Evolutionary conservation across 768 basidiomycete species (phyloP).

Genomic region (Thelephora ganbajun): DNA sequence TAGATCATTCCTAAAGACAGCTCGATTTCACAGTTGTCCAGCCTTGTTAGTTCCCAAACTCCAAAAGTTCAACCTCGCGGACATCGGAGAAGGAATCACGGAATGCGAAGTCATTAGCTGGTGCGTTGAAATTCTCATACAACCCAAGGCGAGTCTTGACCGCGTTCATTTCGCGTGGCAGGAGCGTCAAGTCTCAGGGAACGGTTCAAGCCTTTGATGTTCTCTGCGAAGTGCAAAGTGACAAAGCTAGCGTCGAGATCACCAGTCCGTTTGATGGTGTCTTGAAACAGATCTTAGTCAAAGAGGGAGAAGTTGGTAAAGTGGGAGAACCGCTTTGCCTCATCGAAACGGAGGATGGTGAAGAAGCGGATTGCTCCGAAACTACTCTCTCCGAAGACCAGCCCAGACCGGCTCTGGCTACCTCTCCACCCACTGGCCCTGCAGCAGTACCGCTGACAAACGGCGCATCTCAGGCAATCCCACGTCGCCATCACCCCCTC

Average conservation of each 20-base stretch:
- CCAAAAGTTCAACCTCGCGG: slow-evolving; percentile 61
- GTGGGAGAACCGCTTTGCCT: slow-evolving; percentile 67
- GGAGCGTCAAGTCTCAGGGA: slow-evolving; percentile 46
- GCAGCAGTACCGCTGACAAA: slow-evolving; percentile 6
- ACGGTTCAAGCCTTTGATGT: slow-evolving; percentile 50
- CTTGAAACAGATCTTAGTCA: slow-evolving; percentile 55
- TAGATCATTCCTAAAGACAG: too few relatives aligned
- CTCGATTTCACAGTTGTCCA: slow-evolving; percentile 22
- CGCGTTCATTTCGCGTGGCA: slow-evolving; percentile 14
- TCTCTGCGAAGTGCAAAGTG: slow-evolving; percentile 77
- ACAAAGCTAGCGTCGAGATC: slow-evolving; percentile 86
- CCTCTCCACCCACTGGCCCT: not conserved
- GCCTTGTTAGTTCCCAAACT: slow-evolving; percentile 20
- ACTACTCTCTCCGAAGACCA: slow-evolving; percentile 6
- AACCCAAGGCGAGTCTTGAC: slow-evolving; percentile 1
- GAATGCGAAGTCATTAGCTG: slow-evolving; percentile 85
- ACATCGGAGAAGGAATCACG: slow-evolving; percentile 85
- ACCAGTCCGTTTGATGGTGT: slow-evolving; percentile 76
- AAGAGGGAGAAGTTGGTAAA: slow-evolving; percentile 74
- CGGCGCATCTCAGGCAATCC: slow-evolving; percentile 55
- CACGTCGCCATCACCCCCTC: slow-evolving; percentile 19
- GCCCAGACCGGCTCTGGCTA: not conserved
- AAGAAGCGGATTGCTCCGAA: slow-evolving; percentile 24
- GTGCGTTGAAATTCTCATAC: slow-evolving; percentile 24
- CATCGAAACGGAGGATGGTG: slow-evolving; percentile 54